phyloP scores from a whole-genome alignment of 2,329 filamentous ascomycete genomes.

The Aciculosporium take region DNA sequence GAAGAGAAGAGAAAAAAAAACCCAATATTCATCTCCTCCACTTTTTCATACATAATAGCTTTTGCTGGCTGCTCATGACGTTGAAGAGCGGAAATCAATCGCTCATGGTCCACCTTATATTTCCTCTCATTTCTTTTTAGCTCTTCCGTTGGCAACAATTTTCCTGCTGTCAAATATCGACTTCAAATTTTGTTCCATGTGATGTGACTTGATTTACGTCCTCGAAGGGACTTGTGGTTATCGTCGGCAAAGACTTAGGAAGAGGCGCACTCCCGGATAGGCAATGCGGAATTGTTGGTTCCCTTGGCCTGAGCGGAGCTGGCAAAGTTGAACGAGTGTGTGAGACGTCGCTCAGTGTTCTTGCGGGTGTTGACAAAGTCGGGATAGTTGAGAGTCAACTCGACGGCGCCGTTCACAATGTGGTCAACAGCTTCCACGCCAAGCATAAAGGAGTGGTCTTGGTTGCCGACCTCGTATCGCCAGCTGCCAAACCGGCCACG shows the following conservation, averaged over 20 bases:
- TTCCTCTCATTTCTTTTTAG: neutral
- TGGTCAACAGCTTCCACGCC: constrained; percentile 87
- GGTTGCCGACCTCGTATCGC: constrained; percentile 93
- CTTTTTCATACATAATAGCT: neutral
- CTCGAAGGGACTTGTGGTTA: constrained; percentile 20
- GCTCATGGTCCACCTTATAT: neutral
- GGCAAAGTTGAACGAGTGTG: constrained; percentile 29
- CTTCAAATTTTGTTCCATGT: too few species aligned
- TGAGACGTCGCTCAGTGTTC: constrained; percentile 37
- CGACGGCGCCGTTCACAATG: constrained; percentile 76
- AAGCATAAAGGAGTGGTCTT: constrained; percentile 96
- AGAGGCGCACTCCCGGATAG: constrained; percentile 18
- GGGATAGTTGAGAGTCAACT: constrained; percentile 90
- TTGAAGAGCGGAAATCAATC: neutral
- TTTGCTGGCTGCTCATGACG: neutral
- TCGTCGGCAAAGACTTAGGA: constrained; percentile 18
- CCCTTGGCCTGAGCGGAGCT: constrained; percentile 21
- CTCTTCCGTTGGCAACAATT: too few species aligned
- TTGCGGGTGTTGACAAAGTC: constrained; percentile 78
- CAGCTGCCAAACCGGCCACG: constrained; percentile 96
- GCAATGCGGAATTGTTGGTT: constrained; percentile 18
- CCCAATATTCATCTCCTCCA: neutral
- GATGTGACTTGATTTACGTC: constrained; percentile 15
- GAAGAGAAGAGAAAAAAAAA: neutral
- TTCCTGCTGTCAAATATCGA: too few species aligned